phyloP scores from a whole-genome alignment of 306 rosid genomes.

The Parietaria judaica region DNA sequence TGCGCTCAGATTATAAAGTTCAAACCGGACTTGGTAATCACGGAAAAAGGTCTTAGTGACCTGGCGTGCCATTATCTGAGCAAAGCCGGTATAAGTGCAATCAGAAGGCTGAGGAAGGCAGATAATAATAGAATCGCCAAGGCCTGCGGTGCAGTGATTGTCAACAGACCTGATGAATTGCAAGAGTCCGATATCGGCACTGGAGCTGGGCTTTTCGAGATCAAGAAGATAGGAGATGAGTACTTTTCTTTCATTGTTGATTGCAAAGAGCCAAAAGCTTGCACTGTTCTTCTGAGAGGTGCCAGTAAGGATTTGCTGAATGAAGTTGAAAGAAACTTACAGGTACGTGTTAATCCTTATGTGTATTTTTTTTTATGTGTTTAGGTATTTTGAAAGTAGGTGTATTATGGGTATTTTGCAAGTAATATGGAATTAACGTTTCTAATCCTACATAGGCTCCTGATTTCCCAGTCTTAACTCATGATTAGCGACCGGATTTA shows the following conservation, averaged over 20 bases:
- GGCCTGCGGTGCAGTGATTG: slow-evolving; percentile 94
- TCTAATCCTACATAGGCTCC: no score
- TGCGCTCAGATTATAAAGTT: slow-evolving; percentile 81
- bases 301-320: slow-evolving; percentile 88
- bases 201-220: slow-evolving; percentile 91
- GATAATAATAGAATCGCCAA: slow-evolving; percentile 88
- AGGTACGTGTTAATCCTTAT: slow-evolving; percentile 43
- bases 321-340: slow-evolving; percentile 89
- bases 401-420: no score
- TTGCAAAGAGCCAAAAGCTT: slow-evolving; percentile 90
- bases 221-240: slow-evolving; percentile 91
- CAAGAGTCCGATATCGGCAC: slow-evolving; percentile 93
- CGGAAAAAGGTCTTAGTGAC: slow-evolving; percentile 96
- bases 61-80: slow-evolving; percentile 88
- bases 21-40: slow-evolving; percentile 81
- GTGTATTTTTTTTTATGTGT: no score
- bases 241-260: slow-evolving; percentile 70
- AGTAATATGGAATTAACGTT: no score
- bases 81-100: slow-evolving; percentile 81
- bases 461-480: no score
- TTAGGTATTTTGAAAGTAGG: no score
- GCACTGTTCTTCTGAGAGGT: slow-evolving; percentile 76
- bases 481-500: no score
- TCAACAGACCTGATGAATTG: slow-evolving; percentile 87
- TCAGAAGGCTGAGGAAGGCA: slow-evolving; percentile 84